These are phyloP conservation scores for Pythium phragmiticola DNA, from an alignment of 352 stramenopile species.

Conservation along the genomic window DNA sequence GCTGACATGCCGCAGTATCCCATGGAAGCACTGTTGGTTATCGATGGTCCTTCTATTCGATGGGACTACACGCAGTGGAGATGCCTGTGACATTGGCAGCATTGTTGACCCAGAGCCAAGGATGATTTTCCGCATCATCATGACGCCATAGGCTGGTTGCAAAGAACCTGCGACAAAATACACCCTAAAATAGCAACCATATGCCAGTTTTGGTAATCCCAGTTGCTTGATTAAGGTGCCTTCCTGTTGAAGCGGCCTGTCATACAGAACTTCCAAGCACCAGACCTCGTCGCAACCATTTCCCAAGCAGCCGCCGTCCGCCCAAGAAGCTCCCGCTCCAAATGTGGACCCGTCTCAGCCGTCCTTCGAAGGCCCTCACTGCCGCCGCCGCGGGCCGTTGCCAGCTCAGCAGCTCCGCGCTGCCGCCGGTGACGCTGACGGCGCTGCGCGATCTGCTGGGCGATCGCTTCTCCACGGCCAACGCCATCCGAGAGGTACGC, in stretches of 20 bases:
- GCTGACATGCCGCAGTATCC: background rate
- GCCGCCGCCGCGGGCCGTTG: background rate
- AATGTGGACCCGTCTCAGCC: constrained; percentile 19
- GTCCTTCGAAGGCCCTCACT: background rate
- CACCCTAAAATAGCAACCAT: background rate
- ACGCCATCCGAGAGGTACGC: constrained; percentile 43
- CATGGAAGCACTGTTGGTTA: no score
- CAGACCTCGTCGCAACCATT: constrained; percentile 10
- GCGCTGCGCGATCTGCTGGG: constrained; percentile 58
- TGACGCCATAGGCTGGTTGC: background rate
- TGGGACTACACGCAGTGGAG: background rate
- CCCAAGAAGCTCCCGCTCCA: background rate
- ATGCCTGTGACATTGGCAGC: background rate
- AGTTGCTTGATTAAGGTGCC: background rate
- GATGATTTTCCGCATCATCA: no score
- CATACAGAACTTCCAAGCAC: background rate
- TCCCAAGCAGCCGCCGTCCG: background rate
- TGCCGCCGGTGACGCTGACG: constrained; percentile 46
- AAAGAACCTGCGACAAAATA: constrained; percentile 1
- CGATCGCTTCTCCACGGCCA: constrained; percentile 69
- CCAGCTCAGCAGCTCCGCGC: constrained; percentile 18
- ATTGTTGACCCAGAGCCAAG: background rate
- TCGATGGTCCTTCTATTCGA: background rate
- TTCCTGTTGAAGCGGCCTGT: background rate
- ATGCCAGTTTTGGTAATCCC: background rate